A percentile compares a stretch with the other conserved stretches of the same genome.
These are phyloP conservation scores for Tolypocladium pustulatum DNA, from an alignment of 2,329 filamentous ascomycete genomes.

Conservation along the genomic window DNA sequence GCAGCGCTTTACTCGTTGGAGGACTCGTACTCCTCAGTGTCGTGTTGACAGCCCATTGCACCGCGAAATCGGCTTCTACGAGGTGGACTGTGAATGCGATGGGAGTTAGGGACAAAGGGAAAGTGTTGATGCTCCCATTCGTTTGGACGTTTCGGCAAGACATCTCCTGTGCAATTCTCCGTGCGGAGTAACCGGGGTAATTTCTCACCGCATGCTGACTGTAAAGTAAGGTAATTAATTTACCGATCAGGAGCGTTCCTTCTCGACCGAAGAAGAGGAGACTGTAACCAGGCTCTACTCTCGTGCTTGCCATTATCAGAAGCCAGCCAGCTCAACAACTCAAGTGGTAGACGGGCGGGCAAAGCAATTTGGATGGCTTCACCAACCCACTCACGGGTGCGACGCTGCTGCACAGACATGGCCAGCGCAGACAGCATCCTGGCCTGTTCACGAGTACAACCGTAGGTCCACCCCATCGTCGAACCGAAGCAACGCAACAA, in stretches of 20 bases:
- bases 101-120: no score
- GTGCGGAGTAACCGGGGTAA: not conserved
- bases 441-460: not conserved
- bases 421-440: not conserved
- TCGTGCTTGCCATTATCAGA: not conserved
- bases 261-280: not conserved
- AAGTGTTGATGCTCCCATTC: no score
- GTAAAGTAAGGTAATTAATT: no score
- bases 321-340: not conserved
- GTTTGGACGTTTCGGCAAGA: no score
- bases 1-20: no score
- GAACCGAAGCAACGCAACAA: not conserved
- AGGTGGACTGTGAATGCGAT: not conserved
- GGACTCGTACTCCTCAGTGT: not conserved
- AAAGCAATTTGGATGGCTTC: not conserved
- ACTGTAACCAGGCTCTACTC: not conserved
- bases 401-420: not conserved
- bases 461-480: not conserved
- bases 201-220: not conserved
- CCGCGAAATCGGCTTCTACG: not conserved
- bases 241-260: no score
- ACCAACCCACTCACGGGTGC: not conserved
- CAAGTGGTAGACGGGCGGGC: not conserved
- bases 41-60: not conserved
- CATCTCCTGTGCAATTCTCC: not conserved